Evolutionary conservation across 2,329 filamentous ascomycete genomes (phyloP).

Genomic region (Cordyceps militaris): DNA sequence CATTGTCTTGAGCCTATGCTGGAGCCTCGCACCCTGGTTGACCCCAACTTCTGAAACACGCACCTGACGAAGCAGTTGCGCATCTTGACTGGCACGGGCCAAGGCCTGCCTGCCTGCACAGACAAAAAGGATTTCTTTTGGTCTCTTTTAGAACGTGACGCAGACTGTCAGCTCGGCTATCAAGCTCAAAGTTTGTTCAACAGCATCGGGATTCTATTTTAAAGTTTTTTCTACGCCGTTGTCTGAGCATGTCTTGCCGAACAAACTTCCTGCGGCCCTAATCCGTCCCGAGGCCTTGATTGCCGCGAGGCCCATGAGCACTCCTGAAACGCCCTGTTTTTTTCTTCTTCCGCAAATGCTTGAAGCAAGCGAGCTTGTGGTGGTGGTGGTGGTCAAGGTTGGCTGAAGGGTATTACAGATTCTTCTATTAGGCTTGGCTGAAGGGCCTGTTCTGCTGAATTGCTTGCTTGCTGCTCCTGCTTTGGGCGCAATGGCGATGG

Average conservation of each 20-base stretch:
- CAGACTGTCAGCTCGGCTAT: not conserved
- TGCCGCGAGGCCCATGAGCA: not conserved
- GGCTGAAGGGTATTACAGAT: too few relatives aligned
- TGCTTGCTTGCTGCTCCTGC: not conserved
- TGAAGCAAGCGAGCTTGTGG: not conserved
- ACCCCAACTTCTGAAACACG: constrained; percentile 6
- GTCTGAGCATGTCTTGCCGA: not conserved
- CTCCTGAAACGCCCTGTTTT: not conserved
- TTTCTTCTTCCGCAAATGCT: not conserved
- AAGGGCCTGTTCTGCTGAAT: not conserved
- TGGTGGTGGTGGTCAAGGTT: not conserved
- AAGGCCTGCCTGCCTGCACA: constrained; percentile 3
- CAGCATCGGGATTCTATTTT: not conserved
- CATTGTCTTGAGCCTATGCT: not conserved
- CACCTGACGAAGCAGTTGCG: not conserved
- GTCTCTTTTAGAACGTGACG: not conserved
- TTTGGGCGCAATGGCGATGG: too few relatives aligned
- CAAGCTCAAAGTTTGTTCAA: not conserved
- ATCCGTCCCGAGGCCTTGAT: not conserved
- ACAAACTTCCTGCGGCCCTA: not conserved
- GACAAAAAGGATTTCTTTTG: not conserved
- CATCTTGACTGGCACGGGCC: not conserved
- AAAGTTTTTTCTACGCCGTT: not conserved
- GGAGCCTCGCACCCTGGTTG: not conserved
- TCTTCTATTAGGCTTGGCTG: not conserved